Evolutionary conservation across 768 basidiomycete genomes (phyloP), one percentile per base, ranked within the genome.

Genomic region (Tulasnella calospora): DNA sequence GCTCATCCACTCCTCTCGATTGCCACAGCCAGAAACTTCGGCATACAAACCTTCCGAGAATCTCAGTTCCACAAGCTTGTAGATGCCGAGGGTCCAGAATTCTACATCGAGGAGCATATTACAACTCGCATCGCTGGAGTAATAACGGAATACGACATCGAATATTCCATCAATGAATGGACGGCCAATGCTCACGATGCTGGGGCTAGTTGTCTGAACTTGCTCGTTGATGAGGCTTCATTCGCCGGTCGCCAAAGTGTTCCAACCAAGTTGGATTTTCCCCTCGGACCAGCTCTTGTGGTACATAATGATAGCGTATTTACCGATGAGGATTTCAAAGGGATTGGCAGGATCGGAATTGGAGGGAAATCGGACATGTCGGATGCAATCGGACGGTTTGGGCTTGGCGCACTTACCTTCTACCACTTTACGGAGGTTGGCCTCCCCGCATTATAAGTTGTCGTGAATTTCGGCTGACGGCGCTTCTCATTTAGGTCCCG

Each of bases 161-260:
- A 84, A 10, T 87, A 89, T 73, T 84, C 88, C 17, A 81, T 87
- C 51, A 85, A 84, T 2, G 89, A 90, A 78, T 89, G 89, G 79
- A 78, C 89, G 7, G 89, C 89, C 0, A 90, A 90, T 78, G 89
- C 89, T 1, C 83, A 83, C 4, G 89, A 89, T 80, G 89, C 89
- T 0, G 82, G 82, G 9, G 89, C 89, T 0, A 85, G 83, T 3
- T 80, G 82, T 19, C 87, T 89, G 79, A 80, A 82, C 3, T 80
- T 89, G 23, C 77, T 87, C 0, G 74, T 88, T 7, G 87, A 88
- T 76, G 82, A 85, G 71, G 9, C 69, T 69, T 12, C 46, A 74
- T 9, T 23, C 79, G 2, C 75, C 23, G 44, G n/a, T 27, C 36
- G 21, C 12, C 21, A 36, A 79, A n/a, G 44, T 87, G n/a, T 74